phyloP scores from a whole-genome alignment of 208 protist species.

The Phytomonas francai region DNA sequence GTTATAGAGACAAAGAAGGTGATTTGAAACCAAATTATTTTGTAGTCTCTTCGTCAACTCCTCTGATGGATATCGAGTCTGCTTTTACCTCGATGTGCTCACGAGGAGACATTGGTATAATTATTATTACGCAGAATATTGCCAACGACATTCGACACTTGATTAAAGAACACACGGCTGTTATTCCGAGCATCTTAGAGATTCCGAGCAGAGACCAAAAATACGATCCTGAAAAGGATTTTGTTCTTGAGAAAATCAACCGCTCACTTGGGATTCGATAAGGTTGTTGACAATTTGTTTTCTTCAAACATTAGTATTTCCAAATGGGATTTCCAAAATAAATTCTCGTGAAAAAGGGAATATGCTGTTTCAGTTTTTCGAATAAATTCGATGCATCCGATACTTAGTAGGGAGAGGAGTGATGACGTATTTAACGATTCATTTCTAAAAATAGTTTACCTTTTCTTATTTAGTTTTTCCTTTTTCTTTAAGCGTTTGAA shows the following conservation, averaged over 20 bases:
- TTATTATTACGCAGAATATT: constrained; percentile 95
- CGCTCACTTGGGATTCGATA: constrained; percentile 58
- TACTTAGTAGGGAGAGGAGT: not conserved
- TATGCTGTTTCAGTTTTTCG: not conserved
- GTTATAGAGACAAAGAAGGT: not conserved
- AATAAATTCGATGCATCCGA: not conserved
- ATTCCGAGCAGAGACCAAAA: constrained; percentile 95
- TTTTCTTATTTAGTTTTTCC: constrained; percentile 4
- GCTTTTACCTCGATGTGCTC: constrained; percentile 87
- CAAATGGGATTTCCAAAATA: not conserved
- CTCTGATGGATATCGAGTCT: constrained; percentile 86
- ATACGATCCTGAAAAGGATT: constrained; percentile 95
- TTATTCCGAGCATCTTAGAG: constrained; percentile 94
- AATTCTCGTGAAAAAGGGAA: not conserved
- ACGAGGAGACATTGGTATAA: constrained; percentile 89
- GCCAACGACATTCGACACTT: constrained; percentile 94
- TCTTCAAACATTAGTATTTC: constrained; percentile 5
- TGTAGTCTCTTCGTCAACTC: constrained; percentile 87
- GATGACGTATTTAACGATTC: not conserved
- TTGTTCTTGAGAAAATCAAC: constrained; percentile 88
- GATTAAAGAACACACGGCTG: constrained; percentile 84
- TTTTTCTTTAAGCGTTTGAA: constrained; percentile 2
- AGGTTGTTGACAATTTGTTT: not conserved
- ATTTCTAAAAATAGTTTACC: not conserved
- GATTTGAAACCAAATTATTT: constrained; percentile 81